Percentiles rank a stretch among this genome's conserved stretches.
Conservation (phyloP, 805 yeast genomes). For the Pichia pseudocactophila region DNA sequence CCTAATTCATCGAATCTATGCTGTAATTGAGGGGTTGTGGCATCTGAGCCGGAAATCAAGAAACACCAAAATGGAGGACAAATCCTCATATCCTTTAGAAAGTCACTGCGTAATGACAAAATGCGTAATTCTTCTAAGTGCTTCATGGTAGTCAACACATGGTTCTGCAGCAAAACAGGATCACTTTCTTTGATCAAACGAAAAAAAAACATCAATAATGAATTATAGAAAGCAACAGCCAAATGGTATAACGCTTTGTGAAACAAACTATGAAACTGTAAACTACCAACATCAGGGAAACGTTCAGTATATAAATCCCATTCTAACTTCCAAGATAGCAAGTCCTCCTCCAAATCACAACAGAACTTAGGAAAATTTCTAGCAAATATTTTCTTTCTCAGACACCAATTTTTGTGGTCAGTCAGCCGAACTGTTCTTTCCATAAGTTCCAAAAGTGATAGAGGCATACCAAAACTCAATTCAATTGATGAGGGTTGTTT, state of each 20-base stretch:
- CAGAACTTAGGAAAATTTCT: conserved; percentile 48
- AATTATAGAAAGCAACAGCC: conserved; percentile 33
- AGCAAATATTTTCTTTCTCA: conserved; percentile 34
- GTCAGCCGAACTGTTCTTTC: conserved; percentile 38
- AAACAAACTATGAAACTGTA: conserved; percentile 27
- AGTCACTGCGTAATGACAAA: conserved; percentile 15
- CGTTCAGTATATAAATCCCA: conserved; percentile 33
- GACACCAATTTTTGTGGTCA: conserved; percentile 43
- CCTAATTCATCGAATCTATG: conserved; percentile 26
- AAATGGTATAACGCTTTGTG: conserved; percentile 36
- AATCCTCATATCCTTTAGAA: conserved; percentile 21
- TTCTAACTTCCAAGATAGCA: conserved; percentile 37
- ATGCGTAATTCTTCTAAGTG: conserved; percentile 27
- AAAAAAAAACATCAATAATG: conserved; percentile 35
- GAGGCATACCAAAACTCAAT: conserved; percentile 41
- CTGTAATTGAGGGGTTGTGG: conserved; percentile 25
- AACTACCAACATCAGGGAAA: conserved; percentile 4
- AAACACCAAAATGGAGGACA: conserved; percentile 42
- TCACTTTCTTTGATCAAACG: conserved; percentile 38
- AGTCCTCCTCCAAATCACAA: conserved; percentile 44
- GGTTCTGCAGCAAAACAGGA: conserved; percentile 28
- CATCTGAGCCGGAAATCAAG: conserved; percentile 37
- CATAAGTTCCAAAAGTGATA: conserved; percentile 36
- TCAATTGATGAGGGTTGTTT: conserved; percentile 24
- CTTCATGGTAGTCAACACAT: conserved; percentile 28